Percentiles rank a stretch among this genome's conserved stretches.
These are phyloP conservation scores for Brassica incana DNA, from an alignment of 345 rosid genomes.

Conservation along the genomic window DNA sequence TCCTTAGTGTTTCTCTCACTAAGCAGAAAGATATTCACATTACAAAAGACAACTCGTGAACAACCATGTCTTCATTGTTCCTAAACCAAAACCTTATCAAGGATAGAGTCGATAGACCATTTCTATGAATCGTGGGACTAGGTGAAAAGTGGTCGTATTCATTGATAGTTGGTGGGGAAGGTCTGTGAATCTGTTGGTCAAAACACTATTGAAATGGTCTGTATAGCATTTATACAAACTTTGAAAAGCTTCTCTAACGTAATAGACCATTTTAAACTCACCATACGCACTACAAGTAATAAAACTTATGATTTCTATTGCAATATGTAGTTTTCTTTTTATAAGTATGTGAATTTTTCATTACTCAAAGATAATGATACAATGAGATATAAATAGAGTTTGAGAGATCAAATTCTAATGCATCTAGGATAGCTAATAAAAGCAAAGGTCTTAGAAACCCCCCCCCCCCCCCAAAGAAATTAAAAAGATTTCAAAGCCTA, in stretches of 20 bases:
- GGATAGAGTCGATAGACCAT: constrained; percentile 6
- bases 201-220: background rate
- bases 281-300: background rate
- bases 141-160: background rate
- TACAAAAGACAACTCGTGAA: no score
- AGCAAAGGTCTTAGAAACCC: no score
- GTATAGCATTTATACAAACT: background rate
- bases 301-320: background rate
- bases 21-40: background rate
- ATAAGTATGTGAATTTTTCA: no score
- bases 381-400: no score
- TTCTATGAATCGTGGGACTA: background rate
- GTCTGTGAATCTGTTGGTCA: background rate
- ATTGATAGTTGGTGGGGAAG: background rate
- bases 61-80: background rate
- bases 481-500: no score
- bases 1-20: background rate
- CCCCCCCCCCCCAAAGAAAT: no score
- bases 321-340: background rate
- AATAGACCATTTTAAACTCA: background rate
- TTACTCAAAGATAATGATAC: no score
- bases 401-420: no score
- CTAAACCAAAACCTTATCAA: background rate
- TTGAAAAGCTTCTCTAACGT: background rate
- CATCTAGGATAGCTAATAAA: no score